Base-by-base conservation (phyloP, 2,329 filamentous ascomycete genomes). In the Aspergillus carbonarius region DNA sequence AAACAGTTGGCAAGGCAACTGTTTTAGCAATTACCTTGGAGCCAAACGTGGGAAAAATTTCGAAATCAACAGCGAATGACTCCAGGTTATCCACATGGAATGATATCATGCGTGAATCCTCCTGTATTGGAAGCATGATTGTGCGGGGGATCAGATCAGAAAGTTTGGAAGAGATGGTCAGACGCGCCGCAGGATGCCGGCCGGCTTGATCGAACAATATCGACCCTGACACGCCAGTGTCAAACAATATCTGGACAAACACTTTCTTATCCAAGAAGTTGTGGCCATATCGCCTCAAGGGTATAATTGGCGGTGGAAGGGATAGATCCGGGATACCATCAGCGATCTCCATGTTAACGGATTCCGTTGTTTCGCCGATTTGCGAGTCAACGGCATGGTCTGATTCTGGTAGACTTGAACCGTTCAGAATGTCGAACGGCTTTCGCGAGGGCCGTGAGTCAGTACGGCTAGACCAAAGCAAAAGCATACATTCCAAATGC, bases 241-340 rank as follows among this genome's bases (percentile, higher is more conserved):
- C 91, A 69, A 99, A 98, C 66, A 85, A 91, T 63, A 99, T 89
- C 69, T 97, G 91, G 12, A 99, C 88, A 63, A 97, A 96, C 0
- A 93, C 96, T 79, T 98, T 99, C 30, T 92, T 96, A 71, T 99
- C 95, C 35, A 99, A 82, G 81, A 99, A 99, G 75, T 98, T 99
- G 79, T 99, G 95, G 15, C 95, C 95, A 69, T 99, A 99, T 68
- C 95, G 86, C 66, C 95, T 86, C 49, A 98, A 82, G 0, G 95
- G 95, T 65, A 99, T 97, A 64, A 99, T 98, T 0, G 95, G 95
- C 18, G 95, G 95, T 20, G 95, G 95, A 12, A 99, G 82, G 66
- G 93, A 93, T 32, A 99, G 87, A 63, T 92, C 86, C 2, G 95
- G 95, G 57, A 99, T 99, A 1, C 90, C 91, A 75, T 98, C 93